Evolutionary conservation across 768 basidiomycete species (phyloP).

Genomic region (Mycena maculata): DNA sequence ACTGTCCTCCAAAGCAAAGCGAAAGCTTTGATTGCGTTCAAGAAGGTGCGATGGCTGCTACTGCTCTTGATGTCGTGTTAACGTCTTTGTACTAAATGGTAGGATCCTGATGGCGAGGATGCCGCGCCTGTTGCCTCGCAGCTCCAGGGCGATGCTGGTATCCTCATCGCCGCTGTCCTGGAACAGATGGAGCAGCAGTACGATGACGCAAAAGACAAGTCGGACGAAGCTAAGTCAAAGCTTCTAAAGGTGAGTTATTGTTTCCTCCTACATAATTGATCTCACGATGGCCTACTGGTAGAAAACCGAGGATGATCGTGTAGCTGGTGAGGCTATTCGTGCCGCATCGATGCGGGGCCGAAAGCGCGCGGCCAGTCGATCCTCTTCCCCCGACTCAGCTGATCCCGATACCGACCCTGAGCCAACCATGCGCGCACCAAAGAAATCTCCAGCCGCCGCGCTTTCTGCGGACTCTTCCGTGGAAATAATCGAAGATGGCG

Average conservation of each 20-base stretch:
- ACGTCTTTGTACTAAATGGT: neutral
- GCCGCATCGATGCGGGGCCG: no score
- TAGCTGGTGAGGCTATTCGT: no score
- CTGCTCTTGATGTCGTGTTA: no score
- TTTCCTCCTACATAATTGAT: neutral
- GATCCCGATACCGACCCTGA: no score
- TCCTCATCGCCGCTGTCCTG: neutral
- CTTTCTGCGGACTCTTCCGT: no score
- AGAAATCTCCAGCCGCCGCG: no score
- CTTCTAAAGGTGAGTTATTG: neutral
- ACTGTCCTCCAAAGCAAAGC: neutral
- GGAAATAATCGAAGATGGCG: no score
- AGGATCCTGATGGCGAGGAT: neutral
- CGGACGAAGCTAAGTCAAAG: neutral
- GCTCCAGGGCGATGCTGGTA: neutral
- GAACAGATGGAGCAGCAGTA: neutral
- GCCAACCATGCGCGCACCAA: no score
- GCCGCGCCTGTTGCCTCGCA: neutral
- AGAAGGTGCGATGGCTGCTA: neutral
- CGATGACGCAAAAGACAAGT: neutral
- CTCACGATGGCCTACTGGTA: neutral
- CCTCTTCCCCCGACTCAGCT: no score
- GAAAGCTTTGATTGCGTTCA: neutral
- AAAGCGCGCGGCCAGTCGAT: no score
- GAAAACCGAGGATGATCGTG: no score